Base-by-base conservation (phyloP, 1,284 basidiomycete genomes). In the Cutaneotrichosporon dermatis region DNA sequence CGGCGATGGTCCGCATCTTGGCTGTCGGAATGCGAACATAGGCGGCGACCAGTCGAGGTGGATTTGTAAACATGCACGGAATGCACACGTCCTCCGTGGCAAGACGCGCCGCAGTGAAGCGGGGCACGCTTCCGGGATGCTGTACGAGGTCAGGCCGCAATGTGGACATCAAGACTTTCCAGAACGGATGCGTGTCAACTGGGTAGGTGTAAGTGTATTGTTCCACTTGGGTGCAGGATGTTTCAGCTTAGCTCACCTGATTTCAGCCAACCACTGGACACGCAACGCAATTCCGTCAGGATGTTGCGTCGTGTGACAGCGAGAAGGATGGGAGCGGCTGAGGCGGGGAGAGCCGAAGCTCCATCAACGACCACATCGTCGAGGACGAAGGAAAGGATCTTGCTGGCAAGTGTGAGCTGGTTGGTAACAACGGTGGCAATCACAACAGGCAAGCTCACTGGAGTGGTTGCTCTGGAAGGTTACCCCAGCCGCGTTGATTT, bases 151-250 rank as follows among this genome's bases (percentile, higher is more conserved):
- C 59, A 16, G 62, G 51, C 8, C 51, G 49, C 13, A 64, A n/a
- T 9, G 37, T 8, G 36, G 44, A 33, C 12, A 54, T 52, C 49
- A 64, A 69, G 11, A 55, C 15, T 33, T 59, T 37, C 70, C 70
- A 72, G 55, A 72, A 72, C 3, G 67, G 55, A 45, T 69, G 67
- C 11, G 62, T 59, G 62, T 71, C 62, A 63, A 68, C 69, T 71
- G 45, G 13, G 37, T 13, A 34, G 33, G 15, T 35, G 49, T 50
- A 53, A 56, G 42, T 33, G 4, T 11, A 35, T 10, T 37, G 36
- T 45, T 55, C 35, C 44, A 49, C 44, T 52, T 46, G 39, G 9
- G 39, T 12, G 39, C 12, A 9, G 9, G 39, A 12, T 40, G 39
- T 40, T 8, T 40, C 43, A 60, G 25, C 25, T 25, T 25, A 25